Evolutionary conservation across 2,329 filamentous ascomycete genomes (phyloP).

Genomic region (Annulohypoxylon truncatum): DNA sequence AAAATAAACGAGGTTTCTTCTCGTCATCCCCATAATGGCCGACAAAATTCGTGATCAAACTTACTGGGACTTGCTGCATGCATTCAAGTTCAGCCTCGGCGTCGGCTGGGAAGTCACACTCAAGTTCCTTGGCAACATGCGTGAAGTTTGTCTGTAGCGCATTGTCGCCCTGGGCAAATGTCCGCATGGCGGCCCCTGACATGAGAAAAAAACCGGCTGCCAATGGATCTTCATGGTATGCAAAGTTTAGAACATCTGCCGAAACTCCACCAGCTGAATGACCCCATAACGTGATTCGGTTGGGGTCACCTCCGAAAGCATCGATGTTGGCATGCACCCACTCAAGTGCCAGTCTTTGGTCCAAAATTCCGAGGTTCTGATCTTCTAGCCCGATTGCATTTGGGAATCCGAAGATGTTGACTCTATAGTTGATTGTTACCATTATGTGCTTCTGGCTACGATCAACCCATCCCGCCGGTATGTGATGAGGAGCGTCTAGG

Average conservation of each 20-base stretch:
- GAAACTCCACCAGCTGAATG: slow-evolving; percentile 45
- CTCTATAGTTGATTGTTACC: slow-evolving; percentile 52
- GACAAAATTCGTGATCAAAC: slow-evolving; percentile 51
- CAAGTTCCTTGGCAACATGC: slow-evolving; percentile 54
- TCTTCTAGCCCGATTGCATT: slow-evolving; percentile 46
- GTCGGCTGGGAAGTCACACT: slow-evolving; percentile 51
- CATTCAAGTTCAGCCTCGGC: slow-evolving; percentile 52
- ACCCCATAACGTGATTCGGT: slow-evolving; percentile 44
- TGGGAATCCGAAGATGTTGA: slow-evolving; percentile 55
- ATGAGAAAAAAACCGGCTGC: slow-evolving; percentile 44
- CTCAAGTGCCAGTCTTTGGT: slow-evolving; percentile 52
- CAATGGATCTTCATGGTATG: slow-evolving; percentile 40
- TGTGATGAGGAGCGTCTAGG: slow-evolving; percentile 42
- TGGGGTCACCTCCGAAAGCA: slow-evolving; percentile 50
- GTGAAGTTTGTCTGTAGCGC: slow-evolving; percentile 53
- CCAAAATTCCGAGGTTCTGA: slow-evolving; percentile 50
- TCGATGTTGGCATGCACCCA: slow-evolving; percentile 53
- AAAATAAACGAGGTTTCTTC: slow-evolving; percentile 46
- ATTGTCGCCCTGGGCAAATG: slow-evolving; percentile 41
- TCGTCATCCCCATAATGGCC: slow-evolving; percentile 44
- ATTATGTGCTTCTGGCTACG: slow-evolving; percentile 49
- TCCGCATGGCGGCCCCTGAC: slow-evolving; percentile 42
- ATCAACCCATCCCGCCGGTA: slow-evolving; percentile 44
- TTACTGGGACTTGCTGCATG: slow-evolving; percentile 52
- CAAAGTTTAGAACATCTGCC: slow-evolving; percentile 43